These are phyloP conservation scores for Euphorbia pulcherrima DNA, from an alignment of 345 rosid genomes.

Conservation along the genomic window DNA sequence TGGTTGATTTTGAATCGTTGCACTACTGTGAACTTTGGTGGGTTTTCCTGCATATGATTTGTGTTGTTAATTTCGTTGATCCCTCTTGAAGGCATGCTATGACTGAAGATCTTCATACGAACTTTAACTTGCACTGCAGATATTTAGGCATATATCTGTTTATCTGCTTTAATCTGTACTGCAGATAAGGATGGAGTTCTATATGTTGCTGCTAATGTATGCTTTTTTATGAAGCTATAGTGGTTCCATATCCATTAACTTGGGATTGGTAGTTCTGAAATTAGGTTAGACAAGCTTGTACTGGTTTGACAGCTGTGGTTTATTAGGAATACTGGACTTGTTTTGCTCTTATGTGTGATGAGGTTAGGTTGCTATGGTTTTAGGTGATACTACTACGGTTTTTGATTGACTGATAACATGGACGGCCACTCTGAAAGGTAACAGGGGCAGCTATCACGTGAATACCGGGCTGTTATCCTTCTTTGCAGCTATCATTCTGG, in stretches of 20 bases:
- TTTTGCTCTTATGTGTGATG: constrained; percentile 14
- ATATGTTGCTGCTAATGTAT: constrained; percentile 9
- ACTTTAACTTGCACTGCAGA: constrained; percentile 18
- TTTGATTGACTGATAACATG: constrained; percentile 17
- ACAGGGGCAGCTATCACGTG: constrained; percentile 19
- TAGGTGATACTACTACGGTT: constrained; percentile 18
- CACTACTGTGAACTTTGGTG: neutral
- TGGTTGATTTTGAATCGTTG: constrained; percentile 6
- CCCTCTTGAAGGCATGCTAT: constrained; percentile 14
- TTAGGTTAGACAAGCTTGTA: constrained; percentile 24
- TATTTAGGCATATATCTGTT: constrained; percentile 9
- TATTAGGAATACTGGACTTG: constrained; percentile 25
- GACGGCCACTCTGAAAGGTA: constrained; percentile 21
- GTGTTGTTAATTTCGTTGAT: constrained; percentile 4
- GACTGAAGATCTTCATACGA: constrained; percentile 16
- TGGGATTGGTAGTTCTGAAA: constrained; percentile 23
- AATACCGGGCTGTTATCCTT: constrained; percentile 13
- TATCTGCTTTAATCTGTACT: constrained; percentile 4
- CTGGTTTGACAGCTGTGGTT: constrained; percentile 28
- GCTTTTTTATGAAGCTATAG: constrained; percentile 17
- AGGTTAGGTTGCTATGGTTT: constrained; percentile 19
- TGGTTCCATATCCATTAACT: constrained; percentile 22
- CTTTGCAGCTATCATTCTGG: constrained; percentile 12
- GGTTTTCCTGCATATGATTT: constrained; percentile 4
- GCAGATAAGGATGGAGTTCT: constrained; percentile 11